phyloP scores from a whole-genome alignment of 176 grass and related monocot genomes.

The Puccinellia tenuiflora region DNA sequence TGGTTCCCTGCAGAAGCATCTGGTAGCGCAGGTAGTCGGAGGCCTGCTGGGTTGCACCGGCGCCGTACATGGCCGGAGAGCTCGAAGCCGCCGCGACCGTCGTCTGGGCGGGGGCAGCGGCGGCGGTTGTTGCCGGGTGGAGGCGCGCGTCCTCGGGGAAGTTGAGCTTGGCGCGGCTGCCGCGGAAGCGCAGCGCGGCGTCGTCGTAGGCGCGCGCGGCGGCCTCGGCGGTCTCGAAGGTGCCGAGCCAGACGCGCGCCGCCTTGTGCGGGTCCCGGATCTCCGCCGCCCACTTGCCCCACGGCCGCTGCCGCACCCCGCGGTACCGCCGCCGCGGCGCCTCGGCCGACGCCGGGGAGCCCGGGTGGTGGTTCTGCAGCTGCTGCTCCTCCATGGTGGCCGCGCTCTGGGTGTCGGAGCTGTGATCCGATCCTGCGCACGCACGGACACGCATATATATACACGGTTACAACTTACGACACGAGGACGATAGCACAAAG shows the following conservation, averaged over 20 bases:
- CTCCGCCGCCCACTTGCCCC: constrained; percentile 99
- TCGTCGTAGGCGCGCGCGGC: constrained; percentile 93
- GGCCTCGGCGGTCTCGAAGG: constrained; percentile 94
- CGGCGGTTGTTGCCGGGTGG: constrained; percentile 2
- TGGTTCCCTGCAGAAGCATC: constrained; percentile 31
- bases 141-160: constrained; percentile 89
- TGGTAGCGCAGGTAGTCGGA: constrained; percentile 42
- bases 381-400: constrained; percentile 54
- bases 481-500: neutral
- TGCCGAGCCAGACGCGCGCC: constrained; percentile 96
- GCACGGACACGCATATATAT: constrained; percentile 12
- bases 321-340: constrained; percentile 53
- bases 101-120: neutral
- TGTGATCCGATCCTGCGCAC: constrained; percentile 38
- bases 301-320: constrained; percentile 92
- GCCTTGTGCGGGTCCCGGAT: constrained; percentile 97
- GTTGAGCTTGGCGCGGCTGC: constrained; percentile 95
- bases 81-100: neutral
- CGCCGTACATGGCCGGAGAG: neutral
- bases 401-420: constrained; percentile 28
- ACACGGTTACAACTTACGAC: neutral
- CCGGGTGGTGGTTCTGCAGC: too few relatives aligned
- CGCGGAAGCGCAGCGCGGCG: constrained; percentile 89
- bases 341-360: constrained; percentile 4
- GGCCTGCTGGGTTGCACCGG: neutral